Conservation (phyloP, 78 protist genomes). For the slime mould (Dictyostelium discoideum) region DNA sequence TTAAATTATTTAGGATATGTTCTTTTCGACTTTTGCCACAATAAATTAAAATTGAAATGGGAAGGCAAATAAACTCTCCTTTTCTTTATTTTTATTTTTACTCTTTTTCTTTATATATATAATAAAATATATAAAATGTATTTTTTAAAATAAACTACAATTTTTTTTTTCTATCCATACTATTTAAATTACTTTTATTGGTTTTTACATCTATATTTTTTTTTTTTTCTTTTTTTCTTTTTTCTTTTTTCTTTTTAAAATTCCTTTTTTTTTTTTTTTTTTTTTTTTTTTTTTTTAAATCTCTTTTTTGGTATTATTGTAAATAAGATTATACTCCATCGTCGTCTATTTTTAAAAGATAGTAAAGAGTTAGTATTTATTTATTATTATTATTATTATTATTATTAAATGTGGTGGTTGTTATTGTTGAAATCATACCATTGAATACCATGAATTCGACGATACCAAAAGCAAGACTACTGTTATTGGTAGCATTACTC, state of each 20-base stretch:
- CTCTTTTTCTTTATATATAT: no score
- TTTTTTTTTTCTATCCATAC: not conserved
- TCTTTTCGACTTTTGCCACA: slow-evolving; percentile 36
- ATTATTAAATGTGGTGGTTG: no score
- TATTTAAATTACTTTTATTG: not conserved
- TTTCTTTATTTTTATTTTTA: not conserved
- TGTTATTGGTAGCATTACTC: not conserved
- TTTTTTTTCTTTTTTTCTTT: not conserved
- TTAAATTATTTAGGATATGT: slow-evolving; percentile 29
- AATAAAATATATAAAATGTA: not conserved
- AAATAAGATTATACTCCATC: slow-evolving; percentile 19
- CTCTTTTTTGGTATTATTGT: not conserved
- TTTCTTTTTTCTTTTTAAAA: no score
- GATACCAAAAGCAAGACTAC: not conserved
- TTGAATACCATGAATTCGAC: not conserved
- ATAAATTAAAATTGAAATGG: slow-evolving; percentile 26
- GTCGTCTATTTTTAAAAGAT: not conserved
- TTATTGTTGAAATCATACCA: not conserved
- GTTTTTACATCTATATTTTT: not conserved
- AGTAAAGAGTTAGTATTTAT: not conserved
- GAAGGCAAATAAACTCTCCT: not conserved
- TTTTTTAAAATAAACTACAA: no score
- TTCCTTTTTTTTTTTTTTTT: not conserved
- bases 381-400: no score
- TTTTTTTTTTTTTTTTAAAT: not conserved